phyloP scores from a whole-genome alignment of 768 basidiomycete species.

The Pleurotus cornucopiae region DNA sequence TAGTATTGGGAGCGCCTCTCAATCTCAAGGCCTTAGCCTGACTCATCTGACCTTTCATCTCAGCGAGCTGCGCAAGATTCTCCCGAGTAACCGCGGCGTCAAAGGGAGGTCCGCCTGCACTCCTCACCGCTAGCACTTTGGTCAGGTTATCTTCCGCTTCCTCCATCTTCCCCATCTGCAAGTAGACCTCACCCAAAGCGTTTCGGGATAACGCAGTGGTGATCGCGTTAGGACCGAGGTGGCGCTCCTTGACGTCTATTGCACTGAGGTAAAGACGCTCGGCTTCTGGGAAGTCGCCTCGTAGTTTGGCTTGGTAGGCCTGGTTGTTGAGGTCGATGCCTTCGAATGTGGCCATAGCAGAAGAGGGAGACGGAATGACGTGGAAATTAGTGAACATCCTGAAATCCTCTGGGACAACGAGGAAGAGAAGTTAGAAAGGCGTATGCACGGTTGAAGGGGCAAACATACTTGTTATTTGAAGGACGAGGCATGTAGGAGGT shows the following conservation, averaged over 20 bases:
- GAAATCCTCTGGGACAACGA: no score
- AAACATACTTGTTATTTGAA: no score
- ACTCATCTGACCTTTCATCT: not conserved
- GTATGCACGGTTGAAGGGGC: no score
- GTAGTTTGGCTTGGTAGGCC: constrained; percentile 6
- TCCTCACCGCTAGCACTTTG: constrained; percentile 24
- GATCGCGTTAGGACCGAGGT: constrained; percentile 17
- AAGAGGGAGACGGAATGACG: not conserved
- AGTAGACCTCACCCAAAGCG: constrained; percentile 29
- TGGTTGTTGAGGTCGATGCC: constrained; percentile 5
- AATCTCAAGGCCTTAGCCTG: not conserved
- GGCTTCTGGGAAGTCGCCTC: constrained; percentile 15
- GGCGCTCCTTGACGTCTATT: constrained; percentile 21
- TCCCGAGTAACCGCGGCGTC: not conserved
- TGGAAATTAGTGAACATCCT: no score
- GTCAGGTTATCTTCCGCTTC: constrained; percentile 32
- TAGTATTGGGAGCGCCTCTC: not conserved
- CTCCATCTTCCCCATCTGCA: constrained; percentile 26
- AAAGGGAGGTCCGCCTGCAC: constrained; percentile 15
- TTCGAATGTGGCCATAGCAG: not conserved
- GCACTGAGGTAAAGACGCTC: constrained; percentile 27
- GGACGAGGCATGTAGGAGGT: no score
- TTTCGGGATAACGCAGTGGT: constrained; percentile 25
- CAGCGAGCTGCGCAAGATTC: not conserved
- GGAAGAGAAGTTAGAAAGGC: no score